Evolutionary conservation across 1,284 basidiomycete species (phyloP), one percentile per base, ranked within the genome.

Genomic region (Termitomyces sp.): DNA sequence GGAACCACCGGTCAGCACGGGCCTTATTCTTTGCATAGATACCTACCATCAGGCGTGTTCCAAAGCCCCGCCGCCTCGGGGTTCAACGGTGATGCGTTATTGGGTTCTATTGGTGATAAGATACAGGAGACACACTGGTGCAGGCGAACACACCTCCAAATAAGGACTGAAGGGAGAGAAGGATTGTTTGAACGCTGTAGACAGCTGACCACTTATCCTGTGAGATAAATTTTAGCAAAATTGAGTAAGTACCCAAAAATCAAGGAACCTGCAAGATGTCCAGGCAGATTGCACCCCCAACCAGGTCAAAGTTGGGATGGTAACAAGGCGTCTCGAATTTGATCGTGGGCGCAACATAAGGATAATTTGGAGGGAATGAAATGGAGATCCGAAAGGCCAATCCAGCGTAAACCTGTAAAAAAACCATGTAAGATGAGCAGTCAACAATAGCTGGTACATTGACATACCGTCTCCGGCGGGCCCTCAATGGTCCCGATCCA

Each of bases 141-240:
- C 41, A 47, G 31, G 8, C 26, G 38, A 28, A 71, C 80, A 42
- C 64, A 90, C 90, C 90, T 62, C 91, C 91, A 45, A 94, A 78
- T 28, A 94, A 73, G 8, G 88, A 91, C 64, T 94, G 91, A 54
- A 94, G 69, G 7, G 91, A 93, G n/a, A 94, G 73, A 12, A 94
- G 77, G 43, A 94, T 89, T 0, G 90, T 92, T 61, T 92, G 89
- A 30, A 93, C 92, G 55, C 88, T 91, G 68, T 94, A 92, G 2
- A 93, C 86, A 8, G 92, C 91, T 10, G 89, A 91, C 91, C 91
- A 94, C 67, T 93, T 90, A 69, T 93, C 90, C 87, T 94, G 60
- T 1, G 53, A 50, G 26, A 49, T 24, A 41, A 33, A 33, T 50
- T 39, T 6, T 5, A 56, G 5, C 57, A 17, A 48, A 50, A 24